Conservation (phyloP, 805 yeast species). For the Pichia heedii region DNA sequence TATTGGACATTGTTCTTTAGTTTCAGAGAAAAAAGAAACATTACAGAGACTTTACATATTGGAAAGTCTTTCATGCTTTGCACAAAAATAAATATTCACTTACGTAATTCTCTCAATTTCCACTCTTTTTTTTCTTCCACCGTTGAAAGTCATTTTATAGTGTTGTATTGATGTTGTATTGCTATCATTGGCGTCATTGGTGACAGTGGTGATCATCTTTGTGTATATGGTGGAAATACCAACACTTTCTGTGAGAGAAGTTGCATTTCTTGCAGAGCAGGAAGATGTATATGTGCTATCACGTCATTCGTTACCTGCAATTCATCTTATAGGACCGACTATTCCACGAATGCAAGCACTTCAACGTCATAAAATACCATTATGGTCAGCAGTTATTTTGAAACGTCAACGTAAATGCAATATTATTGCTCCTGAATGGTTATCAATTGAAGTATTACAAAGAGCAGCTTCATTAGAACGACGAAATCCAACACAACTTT, state of each 20-base stretch:
- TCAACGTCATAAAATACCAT: conserved; percentile 60
- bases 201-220: no score
- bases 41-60: no score
- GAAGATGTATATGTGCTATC: conserved; percentile 70
- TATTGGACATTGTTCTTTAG: not conserved
- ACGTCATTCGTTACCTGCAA: conserved; percentile 57
- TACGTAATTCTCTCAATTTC: no score
- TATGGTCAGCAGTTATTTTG: conserved; percentile 81
- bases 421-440: conserved; percentile 82
- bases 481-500: conserved; percentile 44
- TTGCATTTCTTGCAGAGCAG: conserved; percentile 80
- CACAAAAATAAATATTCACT: no score
- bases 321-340: conserved; percentile 52
- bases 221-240: not conserved
- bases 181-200: not conserved
- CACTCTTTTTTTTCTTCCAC: no score
- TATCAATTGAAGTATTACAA: conserved; percentile 45
- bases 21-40: no score
- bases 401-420: conserved; percentile 82
- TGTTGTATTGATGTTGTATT: not conserved
- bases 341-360: conserved; percentile 57
- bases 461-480: conserved; percentile 58
- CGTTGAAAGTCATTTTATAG: no score
- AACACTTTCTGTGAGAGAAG: conserved; percentile 37
- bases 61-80: no score